These are phyloP conservation scores for Samsoniella hepiali DNA, from an alignment of 2,329 filamentous ascomycete genomes.

Conservation along the genomic window DNA sequence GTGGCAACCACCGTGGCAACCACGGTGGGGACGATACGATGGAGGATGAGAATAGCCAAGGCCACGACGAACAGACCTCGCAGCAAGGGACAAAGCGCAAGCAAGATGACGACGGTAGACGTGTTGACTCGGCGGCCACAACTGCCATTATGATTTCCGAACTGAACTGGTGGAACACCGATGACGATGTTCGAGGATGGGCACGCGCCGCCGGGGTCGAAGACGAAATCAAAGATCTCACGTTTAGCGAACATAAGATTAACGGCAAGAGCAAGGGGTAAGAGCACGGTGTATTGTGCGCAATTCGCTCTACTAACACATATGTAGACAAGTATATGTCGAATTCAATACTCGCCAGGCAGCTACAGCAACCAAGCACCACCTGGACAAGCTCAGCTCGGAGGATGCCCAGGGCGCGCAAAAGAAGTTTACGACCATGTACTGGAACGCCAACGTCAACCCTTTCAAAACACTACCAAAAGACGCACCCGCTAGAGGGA, in stretches of 20 bases:
- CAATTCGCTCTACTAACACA: constrained; percentile 19
- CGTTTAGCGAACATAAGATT: constrained; percentile 97
- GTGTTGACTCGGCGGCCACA: constrained; percentile 58
- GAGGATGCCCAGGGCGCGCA: constrained; percentile 52
- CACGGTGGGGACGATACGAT: constrained; percentile 36
- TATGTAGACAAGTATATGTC: constrained; percentile 67
- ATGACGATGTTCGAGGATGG: constrained; percentile 92
- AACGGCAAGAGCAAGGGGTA: constrained; percentile 99
- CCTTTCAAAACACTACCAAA: constrained; percentile 90
- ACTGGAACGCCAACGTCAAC: constrained; percentile 68
- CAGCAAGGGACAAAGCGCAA: constrained; percentile 58
- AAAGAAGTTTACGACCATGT: constrained; percentile 72
- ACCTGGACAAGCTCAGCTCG: constrained; percentile 63
- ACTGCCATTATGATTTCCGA: constrained; percentile 83
- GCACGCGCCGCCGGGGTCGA: constrained; percentile 75
- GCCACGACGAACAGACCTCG: constrained; percentile 33
- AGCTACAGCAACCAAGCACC: constrained; percentile 75
- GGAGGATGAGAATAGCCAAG: constrained; percentile 38
- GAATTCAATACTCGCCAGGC: constrained; percentile 82
- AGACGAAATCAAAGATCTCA: constrained; percentile 83
- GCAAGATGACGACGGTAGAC: constrained; percentile 49
- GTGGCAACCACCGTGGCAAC: constrained; percentile 36
- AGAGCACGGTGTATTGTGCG: constrained; percentile 28
- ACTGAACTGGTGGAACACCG: constrained; percentile 93
- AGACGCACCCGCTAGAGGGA: constrained; percentile 65